Conservation (phyloP, 306 rosid species). For the Casuarina cunninghamiana region DNA sequence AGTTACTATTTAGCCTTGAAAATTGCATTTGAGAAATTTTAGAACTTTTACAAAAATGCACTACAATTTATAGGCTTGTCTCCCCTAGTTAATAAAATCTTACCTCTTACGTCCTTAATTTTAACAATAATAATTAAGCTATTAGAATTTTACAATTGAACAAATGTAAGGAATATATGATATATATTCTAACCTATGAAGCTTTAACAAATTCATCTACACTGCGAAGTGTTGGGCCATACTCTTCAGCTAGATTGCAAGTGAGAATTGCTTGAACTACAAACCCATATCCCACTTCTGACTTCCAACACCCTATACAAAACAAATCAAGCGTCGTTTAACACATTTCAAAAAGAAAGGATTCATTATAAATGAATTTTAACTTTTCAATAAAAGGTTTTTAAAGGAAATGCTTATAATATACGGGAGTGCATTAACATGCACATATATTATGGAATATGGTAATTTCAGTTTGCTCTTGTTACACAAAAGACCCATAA, state of each 20-base stretch:
- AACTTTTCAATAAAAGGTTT: not conserved
- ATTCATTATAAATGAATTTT: not conserved
- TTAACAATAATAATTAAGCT: too few relatives aligned
- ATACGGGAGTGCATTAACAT: not conserved
- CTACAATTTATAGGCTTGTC: too few relatives aligned
- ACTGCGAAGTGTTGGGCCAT: constrained; percentile 46
- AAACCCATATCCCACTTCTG: constrained; percentile 62
- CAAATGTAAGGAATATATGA: not conserved
- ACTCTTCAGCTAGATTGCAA: constrained; percentile 51
- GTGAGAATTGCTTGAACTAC: constrained; percentile 55
- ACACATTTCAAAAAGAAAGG: not conserved
- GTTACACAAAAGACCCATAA: not conserved
- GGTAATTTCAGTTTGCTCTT: not conserved
- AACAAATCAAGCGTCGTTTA: not conserved
- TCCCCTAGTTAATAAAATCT: too few relatives aligned
- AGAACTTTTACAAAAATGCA: too few relatives aligned
- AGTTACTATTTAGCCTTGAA: too few relatives aligned
- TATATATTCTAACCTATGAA: constrained; percentile 46
- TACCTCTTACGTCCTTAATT: too few relatives aligned
- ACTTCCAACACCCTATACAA: constrained; percentile 43
- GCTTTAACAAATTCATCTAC: constrained; percentile 61
- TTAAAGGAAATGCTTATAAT: not conserved
- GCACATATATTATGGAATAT: too few relatives aligned
- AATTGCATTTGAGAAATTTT: too few relatives aligned
- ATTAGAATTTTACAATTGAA: too few relatives aligned